phyloP scores from a whole-genome alignment of 108 stramenopile genomes.

The Epipyxis sp. region DNA sequence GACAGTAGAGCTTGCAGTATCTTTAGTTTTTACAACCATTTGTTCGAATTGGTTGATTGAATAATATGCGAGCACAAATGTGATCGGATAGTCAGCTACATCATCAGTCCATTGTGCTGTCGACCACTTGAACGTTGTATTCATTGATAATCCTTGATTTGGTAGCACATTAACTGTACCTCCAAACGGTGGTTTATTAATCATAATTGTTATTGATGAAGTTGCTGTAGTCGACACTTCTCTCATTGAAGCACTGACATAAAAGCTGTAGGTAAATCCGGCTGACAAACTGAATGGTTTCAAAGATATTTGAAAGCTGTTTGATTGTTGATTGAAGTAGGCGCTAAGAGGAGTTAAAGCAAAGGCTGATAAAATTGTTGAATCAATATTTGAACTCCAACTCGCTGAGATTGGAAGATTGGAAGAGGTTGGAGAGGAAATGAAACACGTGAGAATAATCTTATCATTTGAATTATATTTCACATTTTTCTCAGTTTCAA shows the following conservation, averaged over 20 bases:
- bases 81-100: background rate
- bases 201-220: background rate
- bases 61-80: background rate
- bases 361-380: too few species aligned
- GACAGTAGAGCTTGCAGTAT: background rate
- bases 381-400: too few species aligned
- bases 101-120: background rate
- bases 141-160: constrained; percentile 20
- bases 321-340: background rate
- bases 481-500: constrained; percentile 1
- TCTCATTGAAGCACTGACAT: background rate
- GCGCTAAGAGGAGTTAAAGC: too few species aligned
- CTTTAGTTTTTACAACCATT: background rate
- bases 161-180: background rate
- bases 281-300: background rate
- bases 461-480: too few species aligned
- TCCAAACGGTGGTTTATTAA: background rate
- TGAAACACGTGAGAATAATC: background rate
- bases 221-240: background rate
- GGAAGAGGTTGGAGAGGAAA: constrained; percentile 22
- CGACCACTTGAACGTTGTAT: background rate
- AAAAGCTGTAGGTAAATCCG: background rate
- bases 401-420: constrained; percentile 15
- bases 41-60: background rate
- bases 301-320: background rate